These are phyloP conservation scores for Lachnellula suecica DNA, from an alignment of 2,329 filamentous ascomycete species.

Conservation along the genomic window DNA sequence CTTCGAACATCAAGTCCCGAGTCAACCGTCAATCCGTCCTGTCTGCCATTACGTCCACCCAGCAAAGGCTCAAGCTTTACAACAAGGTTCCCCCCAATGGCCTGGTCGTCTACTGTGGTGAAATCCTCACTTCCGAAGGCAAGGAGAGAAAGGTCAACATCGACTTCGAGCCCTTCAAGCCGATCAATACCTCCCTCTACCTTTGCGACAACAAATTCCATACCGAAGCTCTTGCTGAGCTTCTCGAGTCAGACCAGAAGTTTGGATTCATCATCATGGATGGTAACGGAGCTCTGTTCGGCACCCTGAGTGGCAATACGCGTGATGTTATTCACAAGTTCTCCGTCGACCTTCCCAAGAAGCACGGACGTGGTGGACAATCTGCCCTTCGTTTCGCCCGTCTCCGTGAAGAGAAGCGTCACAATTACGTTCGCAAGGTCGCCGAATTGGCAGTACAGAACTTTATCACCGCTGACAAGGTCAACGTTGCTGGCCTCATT, in stretches of 20 bases:
- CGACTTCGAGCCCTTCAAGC: conserved; percentile 99
- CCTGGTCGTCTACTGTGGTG: conserved; percentile 97
- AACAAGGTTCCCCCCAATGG: conserved; percentile 98
- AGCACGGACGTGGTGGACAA: conserved; percentile 99
- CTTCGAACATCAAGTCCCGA: conserved; percentile 99
- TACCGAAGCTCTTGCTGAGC: conserved; percentile 92
- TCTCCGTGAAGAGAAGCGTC: conserved; percentile 98
- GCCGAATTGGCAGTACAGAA: conserved; percentile 97
- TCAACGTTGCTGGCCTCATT: conserved; percentile 94
- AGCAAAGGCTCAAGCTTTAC: conserved; percentile 98
- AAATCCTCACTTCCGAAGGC: conserved; percentile 98
- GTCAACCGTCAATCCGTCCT: conserved; percentile 98
- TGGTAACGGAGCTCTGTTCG: conserved; percentile 96
- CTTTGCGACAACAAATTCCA: conserved; percentile 99
- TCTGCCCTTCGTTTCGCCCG: conserved; percentile 98
- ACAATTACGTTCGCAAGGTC: conserved; percentile 99
- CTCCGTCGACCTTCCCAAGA: conserved; percentile 97
- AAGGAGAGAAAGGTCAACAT: conserved; percentile 99
- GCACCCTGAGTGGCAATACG: conserved; percentile 95
- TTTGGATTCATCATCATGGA: conserved; percentile 99
- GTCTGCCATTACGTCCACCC: conserved; percentile 97
- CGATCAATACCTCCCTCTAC: conserved; percentile 98
- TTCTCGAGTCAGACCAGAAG: conserved; percentile 97
- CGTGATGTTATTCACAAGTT: conserved; percentile 97
- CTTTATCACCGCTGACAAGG: conserved; percentile 97